phyloP scores from a whole-genome alignment of 805 yeast genomes.

The Schizosaccharomyces osmophilus region DNA sequence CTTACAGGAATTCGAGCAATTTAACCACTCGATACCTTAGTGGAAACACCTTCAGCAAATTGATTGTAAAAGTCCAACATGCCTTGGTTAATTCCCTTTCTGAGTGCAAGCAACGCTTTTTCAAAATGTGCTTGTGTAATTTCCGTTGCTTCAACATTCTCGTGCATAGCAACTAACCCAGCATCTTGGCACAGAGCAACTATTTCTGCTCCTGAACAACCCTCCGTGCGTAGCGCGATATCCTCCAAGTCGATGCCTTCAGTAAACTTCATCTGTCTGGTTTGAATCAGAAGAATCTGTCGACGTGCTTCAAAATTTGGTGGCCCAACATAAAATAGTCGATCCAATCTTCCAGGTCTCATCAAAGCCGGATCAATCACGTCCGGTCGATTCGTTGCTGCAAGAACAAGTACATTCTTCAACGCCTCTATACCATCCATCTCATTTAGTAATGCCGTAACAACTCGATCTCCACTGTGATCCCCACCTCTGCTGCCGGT shows the following conservation, averaged over 20 bases:
- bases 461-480: slow-evolving; percentile 50
- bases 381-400: slow-evolving; percentile 90
- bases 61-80: slow-evolving; percentile 28
- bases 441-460: slow-evolving; percentile 77
- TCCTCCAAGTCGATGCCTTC: slow-evolving; percentile 24
- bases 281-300: slow-evolving; percentile 50
- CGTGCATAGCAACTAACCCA: slow-evolving; percentile 83
- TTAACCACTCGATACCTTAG: no score
- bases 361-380: slow-evolving; percentile 77
- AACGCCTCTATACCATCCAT: slow-evolving; percentile 93
- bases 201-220: slow-evolving; percentile 93
- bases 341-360: slow-evolving; percentile 86
- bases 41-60: background rate
- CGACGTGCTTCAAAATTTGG: slow-evolving; percentile 64
- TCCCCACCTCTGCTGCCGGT: slow-evolving; percentile 46
- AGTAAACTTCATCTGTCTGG: slow-evolving; percentile 35
- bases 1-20: no score
- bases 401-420: slow-evolving; percentile 78
- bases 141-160: slow-evolving; percentile 25
- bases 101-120: slow-evolving; percentile 39
- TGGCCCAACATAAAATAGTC: slow-evolving; percentile 80
- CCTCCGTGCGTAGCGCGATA: slow-evolving; percentile 46
- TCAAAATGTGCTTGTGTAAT: slow-evolving; percentile 50
- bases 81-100: slow-evolving; percentile 60
- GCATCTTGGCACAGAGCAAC: slow-evolving; percentile 85